Evolutionary conservation across 2,329 filamentous ascomycete species (phyloP).

Genomic region (Xylaria sp.): DNA sequence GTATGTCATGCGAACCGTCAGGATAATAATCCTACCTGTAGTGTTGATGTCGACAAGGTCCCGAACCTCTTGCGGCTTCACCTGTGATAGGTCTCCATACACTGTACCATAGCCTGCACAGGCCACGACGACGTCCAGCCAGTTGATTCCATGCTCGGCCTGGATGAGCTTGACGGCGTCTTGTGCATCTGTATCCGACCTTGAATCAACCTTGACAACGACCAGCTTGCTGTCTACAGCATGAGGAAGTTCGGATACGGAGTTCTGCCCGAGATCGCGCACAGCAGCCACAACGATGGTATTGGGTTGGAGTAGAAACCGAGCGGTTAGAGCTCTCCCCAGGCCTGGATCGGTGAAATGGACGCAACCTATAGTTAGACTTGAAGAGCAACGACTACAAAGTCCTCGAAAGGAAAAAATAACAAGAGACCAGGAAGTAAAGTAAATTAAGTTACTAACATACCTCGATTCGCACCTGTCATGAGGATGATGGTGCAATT

Average conservation of each 20-base stretch:
- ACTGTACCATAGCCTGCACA: constrained; percentile 42
- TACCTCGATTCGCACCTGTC: constrained; percentile 1
- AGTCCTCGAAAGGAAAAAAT: neutral
- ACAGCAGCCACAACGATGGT: constrained; percentile 45
- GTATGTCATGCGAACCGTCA: neutral
- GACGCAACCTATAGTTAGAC: neutral
- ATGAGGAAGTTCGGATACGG: constrained; percentile 34
- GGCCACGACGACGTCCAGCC: constrained; percentile 49
- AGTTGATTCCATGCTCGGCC: constrained; percentile 34
- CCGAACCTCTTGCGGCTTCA: constrained; percentile 12
- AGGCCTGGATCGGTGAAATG: neutral
- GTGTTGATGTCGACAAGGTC: constrained; percentile 17
- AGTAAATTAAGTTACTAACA: neutral
- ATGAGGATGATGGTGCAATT: neutral
- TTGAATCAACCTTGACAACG: constrained; percentile 41
- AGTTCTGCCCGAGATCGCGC: constrained; percentile 22
- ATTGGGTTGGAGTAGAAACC: constrained; percentile 42
- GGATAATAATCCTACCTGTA: constrained; percentile 2
- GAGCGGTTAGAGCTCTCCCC: neutral
- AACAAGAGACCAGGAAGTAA: neutral
- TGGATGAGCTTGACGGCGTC: constrained; percentile 35
- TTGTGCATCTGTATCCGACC: constrained; percentile 32
- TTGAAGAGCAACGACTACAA: neutral
- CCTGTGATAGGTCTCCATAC: constrained; percentile 15
- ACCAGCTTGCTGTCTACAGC: constrained; percentile 37